Conservation (phyloP, 768 basidiomycete genomes). For the Austroboletus eburneus region DNA sequence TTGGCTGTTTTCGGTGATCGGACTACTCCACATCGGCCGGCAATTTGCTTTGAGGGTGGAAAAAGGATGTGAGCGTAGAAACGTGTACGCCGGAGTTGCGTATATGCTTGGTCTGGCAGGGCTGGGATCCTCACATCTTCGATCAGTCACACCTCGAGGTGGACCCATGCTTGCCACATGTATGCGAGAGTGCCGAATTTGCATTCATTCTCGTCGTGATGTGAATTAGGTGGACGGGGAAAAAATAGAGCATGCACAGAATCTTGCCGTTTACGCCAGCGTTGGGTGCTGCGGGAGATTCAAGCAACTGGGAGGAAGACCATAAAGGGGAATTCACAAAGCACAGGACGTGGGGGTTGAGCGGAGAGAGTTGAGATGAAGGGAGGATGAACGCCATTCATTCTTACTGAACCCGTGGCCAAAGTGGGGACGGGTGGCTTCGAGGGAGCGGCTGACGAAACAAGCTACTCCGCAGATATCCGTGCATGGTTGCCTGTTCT, state of each 20-base stretch:
- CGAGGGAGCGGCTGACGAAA: conserved; percentile 12
- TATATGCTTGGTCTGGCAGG: conserved; percentile 6
- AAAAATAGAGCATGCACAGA: conserved; percentile 21
- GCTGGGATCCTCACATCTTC: conserved; percentile 28
- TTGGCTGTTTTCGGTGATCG: conserved; percentile 23
- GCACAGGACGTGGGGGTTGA: conserved; percentile 31
- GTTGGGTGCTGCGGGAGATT: no score
- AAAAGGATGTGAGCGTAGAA: no score
- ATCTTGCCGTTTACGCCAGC: conserved; percentile 19
- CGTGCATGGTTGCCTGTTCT: conserved; percentile 9
- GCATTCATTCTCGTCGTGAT: conserved; percentile 27
- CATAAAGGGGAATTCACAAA: conserved; percentile 18
- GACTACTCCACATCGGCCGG: conserved; percentile 24
- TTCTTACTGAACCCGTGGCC: conserved; percentile 9
- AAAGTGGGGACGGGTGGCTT: no score
- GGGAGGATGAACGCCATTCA: conserved; percentile 19
- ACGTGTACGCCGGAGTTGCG: conserved; percentile 24
- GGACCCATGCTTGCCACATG: conserved; percentile 33
- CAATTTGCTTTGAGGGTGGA: conserved; percentile 20
- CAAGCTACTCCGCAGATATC: conserved; percentile 15
- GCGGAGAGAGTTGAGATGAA: conserved; percentile 16
- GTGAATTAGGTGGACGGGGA: conserved; percentile 16
- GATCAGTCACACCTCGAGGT: conserved; percentile 36
- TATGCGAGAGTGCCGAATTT: conserved; percentile 26
- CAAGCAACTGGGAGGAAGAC: no score